Evolutionary conservation across 805 yeast species (phyloP), one percentile per base, ranked within the genome.

Genomic region (Monosporozyma aquatica): DNA sequence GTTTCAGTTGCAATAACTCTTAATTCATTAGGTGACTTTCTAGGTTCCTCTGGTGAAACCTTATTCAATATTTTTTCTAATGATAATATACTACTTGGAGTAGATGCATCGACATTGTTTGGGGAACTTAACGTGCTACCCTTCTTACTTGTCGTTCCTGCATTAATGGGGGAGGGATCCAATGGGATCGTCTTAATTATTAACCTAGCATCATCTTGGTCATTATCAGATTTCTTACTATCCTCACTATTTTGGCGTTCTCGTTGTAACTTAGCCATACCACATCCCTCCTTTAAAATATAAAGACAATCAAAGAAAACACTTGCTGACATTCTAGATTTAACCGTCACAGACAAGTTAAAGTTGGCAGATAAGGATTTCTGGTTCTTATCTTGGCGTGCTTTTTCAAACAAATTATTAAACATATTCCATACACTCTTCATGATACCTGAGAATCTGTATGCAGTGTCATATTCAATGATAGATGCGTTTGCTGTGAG

Each of bases 381-480:
- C 7, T 32, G 23, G 43, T 39, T 13, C 13, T 14, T 40, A 5
- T 6, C 23, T 18, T 27, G 3, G 15, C 43, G 43, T 13, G 50
- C 47, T 61, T 62, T 76, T 34, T 75, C 80, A 47, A 78, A 75
- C 49, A 87, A 65, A 4, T 81, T 72, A 40, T 80, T 74, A 61
- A 84, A 84, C 46, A 87, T 69, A 46, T 82, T 85, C 98, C 98
- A 90, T 69, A 87, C 80, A 56, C 87, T 87, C 54, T 82, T 75
- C 92, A 90, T 86, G 46, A 92, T 86, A 7, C 95, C 96, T 36
- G 95, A 79, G 0, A 95, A 84, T 50, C 97, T 74, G 59, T 84
- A 86, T 0, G 97, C 87, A 70, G 90, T 80, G 56, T 90, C 98
- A 64, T 89, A 92, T 53, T 87, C 87, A 52, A 86, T 68, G 24